Evolutionary conservation across 2,329 filamentous ascomycete genomes (phyloP), one percentile per base, ranked within the genome.

Genomic region (Geoglossum cookeanum): DNA sequence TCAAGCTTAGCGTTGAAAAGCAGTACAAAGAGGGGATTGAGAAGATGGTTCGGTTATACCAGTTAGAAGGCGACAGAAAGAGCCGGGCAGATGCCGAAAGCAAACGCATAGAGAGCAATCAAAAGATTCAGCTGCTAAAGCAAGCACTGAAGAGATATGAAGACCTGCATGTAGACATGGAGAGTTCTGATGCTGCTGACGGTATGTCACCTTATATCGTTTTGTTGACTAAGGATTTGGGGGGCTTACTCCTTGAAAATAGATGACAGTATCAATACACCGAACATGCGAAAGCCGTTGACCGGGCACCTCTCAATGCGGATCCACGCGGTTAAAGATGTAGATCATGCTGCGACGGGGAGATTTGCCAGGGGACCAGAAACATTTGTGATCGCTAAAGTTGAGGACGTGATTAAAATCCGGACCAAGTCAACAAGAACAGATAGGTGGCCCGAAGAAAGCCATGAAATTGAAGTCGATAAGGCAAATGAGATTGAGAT

Each of bases 21-120:
- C 92, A 98, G 72, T 98, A 98, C 71, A 89, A 97, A 63, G 94
- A 94, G 67, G 92, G 92, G 60, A 92, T 98, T 64, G 92, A 98
- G 71, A 98, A 98, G 75, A 97, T 98, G 92, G 87, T 96, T 52
- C 88, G 92, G 68, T 76, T 98, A 39, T 98, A 98, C 68, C 84
- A 92, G 68, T 92, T 97, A 78, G 92, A 97, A 69, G 91, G 92
- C 33, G 92, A 98, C 68, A 83, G 90, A 64, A 96, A 95, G 75
- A 97, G 91, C 73, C 87, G 85, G 68, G 83, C 86, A 58, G 92
- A 98, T 70, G 92, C 92, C 47, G 89, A 94, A 64, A 87, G 84
- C 55, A 82, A 88, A 66, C 80, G 86, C 58, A 84, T 94, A 60
- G 92, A 98, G 72, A 97, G 91, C 72, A 95, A 90, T 69, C 91